Evolutionary conservation across 495 filamentous ascomycete genomes (phyloP).

Genomic region (Aspergillus bridgeri): DNA sequence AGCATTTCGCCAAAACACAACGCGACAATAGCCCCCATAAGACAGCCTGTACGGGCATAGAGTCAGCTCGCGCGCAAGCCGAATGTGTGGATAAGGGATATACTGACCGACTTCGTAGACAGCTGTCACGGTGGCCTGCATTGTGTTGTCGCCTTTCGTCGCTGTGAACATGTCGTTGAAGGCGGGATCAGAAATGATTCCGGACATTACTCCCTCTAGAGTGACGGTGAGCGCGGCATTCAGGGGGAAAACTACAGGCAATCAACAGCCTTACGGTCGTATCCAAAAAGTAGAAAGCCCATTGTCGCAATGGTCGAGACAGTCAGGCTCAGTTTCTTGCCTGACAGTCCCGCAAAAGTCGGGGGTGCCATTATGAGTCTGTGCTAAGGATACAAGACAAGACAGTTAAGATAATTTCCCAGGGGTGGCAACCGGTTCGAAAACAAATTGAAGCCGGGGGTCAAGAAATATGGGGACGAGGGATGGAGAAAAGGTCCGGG

Average conservation of each 20-base stretch:
- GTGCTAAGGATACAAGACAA: background rate
- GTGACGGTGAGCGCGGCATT: background rate
- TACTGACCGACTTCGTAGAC: constrained; percentile 63
- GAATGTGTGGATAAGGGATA: background rate
- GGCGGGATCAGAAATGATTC: constrained; percentile 64
- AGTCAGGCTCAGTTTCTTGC: constrained; percentile 53
- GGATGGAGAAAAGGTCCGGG: background rate
- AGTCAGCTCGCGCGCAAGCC: background rate
- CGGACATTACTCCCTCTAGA: constrained; percentile 60
- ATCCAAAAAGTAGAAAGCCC: constrained; percentile 67
- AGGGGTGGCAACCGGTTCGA: background rate
- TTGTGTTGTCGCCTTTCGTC: constrained; percentile 57
- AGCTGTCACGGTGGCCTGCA: constrained; percentile 73
- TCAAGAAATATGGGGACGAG: background rate
- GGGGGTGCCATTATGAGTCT: constrained; percentile 27
- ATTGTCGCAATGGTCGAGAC: constrained; percentile 62
- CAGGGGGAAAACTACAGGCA: background rate
- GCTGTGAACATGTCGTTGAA: constrained; percentile 65
- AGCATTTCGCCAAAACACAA: constrained; percentile 60
- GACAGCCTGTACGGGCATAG: constrained; percentile 56
- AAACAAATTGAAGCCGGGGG: background rate
- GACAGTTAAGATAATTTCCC: background rate
- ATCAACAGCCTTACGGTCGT: constrained; percentile 41
- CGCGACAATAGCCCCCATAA: constrained; percentile 65
- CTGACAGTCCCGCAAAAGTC: constrained; percentile 57